Conservation (phyloP, 352 stramenopile species). For the Globisporangium spinosum region DNA sequence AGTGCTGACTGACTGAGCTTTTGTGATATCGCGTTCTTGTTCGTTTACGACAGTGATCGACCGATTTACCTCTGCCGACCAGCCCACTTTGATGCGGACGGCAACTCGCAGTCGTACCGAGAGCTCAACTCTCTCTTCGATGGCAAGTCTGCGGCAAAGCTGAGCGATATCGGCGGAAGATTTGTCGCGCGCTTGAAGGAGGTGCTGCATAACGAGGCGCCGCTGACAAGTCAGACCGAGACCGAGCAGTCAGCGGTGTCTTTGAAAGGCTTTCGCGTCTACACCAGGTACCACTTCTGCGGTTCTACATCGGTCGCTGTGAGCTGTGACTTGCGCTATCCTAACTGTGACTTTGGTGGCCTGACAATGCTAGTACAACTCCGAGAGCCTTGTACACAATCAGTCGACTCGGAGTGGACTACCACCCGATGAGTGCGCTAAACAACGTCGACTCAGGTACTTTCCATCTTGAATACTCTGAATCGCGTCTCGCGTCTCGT, state of each 20-base stretch:
- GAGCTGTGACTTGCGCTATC: neutral
- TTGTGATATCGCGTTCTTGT: neutral
- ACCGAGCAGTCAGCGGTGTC: neutral
- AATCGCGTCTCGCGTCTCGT: neutral
- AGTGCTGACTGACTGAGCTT: neutral
- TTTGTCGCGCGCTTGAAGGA: slow-evolving; percentile 30
- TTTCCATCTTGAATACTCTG: neutral
- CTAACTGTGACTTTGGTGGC: neutral
- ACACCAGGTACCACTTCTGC: slow-evolving; percentile 27
- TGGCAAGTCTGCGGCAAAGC: slow-evolving; percentile 10
- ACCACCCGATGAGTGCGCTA: slow-evolving; percentile 37
- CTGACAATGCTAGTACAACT: slow-evolving; percentile 21
- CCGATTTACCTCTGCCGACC: slow-evolving; percentile 44
- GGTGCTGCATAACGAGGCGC: slow-evolving; percentile 22
- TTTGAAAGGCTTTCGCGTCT: slow-evolving; percentile 31
- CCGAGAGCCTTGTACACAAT: slow-evolving; percentile 42
- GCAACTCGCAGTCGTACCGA: slow-evolving; percentile 23
- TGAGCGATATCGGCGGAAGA: slow-evolving; percentile 19
- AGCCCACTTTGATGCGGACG: slow-evolving; percentile 30
- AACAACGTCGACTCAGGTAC: slow-evolving; percentile 41
- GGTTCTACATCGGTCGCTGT: neutral
- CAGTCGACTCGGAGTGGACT: slow-evolving; percentile 32
- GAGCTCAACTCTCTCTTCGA: slow-evolving; percentile 19
- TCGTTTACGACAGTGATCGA: slow-evolving; percentile 18
- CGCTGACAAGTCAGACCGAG: neutral